Evolutionary conservation across 2,329 filamentous ascomycete genomes (phyloP).

Genomic region (Neonectria neomacrospora): DNA sequence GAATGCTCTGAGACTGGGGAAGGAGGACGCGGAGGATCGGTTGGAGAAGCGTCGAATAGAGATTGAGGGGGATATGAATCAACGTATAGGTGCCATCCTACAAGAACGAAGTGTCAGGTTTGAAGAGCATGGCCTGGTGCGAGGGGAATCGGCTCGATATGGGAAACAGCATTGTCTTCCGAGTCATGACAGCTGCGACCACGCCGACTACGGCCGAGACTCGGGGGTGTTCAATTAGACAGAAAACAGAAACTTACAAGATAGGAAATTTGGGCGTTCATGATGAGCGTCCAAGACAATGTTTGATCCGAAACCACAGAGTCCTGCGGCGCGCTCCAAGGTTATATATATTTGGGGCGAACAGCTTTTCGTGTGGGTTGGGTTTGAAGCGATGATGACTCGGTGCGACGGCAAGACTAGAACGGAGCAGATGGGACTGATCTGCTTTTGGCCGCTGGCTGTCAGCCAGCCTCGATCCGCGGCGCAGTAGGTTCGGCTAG

Average conservation of each 20-base stretch:
- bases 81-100: slow-evolving; percentile 89
- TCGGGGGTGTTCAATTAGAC: not conserved
- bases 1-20: slow-evolving; percentile 64
- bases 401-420: slow-evolving; percentile 30
- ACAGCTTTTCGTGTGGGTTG: slow-evolving; percentile 1
- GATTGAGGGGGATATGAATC: slow-evolving; percentile 86
- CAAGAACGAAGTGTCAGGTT: slow-evolving; percentile 46
- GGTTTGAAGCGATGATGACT: slow-evolving; percentile 16
- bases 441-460: slow-evolving; percentile 31
- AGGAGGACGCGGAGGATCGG: slow-evolving; percentile 88
- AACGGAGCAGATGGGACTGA: slow-evolving; percentile 17
- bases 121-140: not conserved
- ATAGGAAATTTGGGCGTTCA: slow-evolving; percentile 69
- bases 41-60: slow-evolving; percentile 83
- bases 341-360: slow-evolving; percentile 25
- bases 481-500: slow-evolving; percentile 35
- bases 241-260: slow-evolving; percentile 56
- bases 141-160: slow-evolving; percentile 1
- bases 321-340: slow-evolving; percentile 1
- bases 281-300: slow-evolving; percentile 46
- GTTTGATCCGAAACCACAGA: slow-evolving; percentile 16
- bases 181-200: slow-evolving; percentile 10
- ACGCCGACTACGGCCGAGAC: not conserved
- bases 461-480: slow-evolving; percentile 36
- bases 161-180: not conserved